Evolutionary conservation across 2,329 filamentous ascomycete genomes (phyloP), one percentile per base, ranked within the genome.

Genomic region (Trichoderma breve): DNA sequence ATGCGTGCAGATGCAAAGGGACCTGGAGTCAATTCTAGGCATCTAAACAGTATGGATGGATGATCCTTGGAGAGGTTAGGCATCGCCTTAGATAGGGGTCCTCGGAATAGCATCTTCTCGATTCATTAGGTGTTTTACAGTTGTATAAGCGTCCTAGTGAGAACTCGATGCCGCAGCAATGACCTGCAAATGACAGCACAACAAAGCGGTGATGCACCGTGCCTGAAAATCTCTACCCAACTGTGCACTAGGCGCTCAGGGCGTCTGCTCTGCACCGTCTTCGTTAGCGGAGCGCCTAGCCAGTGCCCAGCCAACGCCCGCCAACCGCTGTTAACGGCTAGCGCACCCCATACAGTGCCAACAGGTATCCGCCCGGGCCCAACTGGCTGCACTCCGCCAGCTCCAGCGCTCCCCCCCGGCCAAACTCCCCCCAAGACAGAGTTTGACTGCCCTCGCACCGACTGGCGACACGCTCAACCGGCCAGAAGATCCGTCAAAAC

Each of bases 401-500:
- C 61, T 65, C 57, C 70, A 72, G 72, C 63, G 66, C 39, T 57
- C 28, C 55, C 57, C 72, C 72, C 71, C 70, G 64, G 28, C 57
- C 66, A 67, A 64, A 66, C 73, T 43, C 72, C 71, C 71, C 74
- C 72, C 75, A 74, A 76, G 76, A 77, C 77, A 78, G 79, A 81
- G 76, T 77, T 81, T 81, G 77, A 79, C 76, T 34, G 77, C 77
- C 75, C 73, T 76, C 73, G 74, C 75, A 76, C 76, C 76, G 78
- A 76, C 75, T 72, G 74, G 74, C 75, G 74, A 78, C 75, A 77
- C 77, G 77, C 74, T 77, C 77, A 73, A 75, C 70, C 70, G 70
- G 66, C 73, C 73, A 73, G 74, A 63, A 78, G 79, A 79, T 77
- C 71, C 76, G 78, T 80, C 80, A 79, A 80, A 77, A 76, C 73